phyloP scores from a whole-genome alignment of 495 filamentous ascomycete species.

The Lasiosphaeria hispida region DNA sequence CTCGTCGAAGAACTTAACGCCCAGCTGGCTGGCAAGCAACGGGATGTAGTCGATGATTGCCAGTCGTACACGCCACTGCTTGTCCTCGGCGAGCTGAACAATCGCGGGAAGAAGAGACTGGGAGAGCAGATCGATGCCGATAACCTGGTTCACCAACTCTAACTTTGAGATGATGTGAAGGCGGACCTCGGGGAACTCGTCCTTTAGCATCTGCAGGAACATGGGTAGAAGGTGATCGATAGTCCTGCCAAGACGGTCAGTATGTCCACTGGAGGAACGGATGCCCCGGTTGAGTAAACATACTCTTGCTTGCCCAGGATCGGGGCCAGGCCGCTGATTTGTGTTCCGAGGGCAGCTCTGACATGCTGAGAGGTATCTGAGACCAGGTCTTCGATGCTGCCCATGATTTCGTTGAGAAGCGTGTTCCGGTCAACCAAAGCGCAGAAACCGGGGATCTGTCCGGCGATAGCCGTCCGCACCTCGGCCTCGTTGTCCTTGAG shows the following conservation, averaged over 20 bases:
- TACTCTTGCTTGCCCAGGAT: constrained; percentile 98
- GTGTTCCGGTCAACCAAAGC: constrained; percentile 78
- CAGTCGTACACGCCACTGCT: constrained; percentile 97
- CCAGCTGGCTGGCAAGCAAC: constrained; percentile 89
- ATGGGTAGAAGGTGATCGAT: constrained; percentile 96
- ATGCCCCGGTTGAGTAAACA: constrained; percentile 42
- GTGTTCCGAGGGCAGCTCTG: constrained; percentile 88
- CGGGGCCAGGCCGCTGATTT: constrained; percentile 94
- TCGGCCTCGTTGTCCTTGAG: constrained; percentile 97
- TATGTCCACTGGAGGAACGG: neutral
- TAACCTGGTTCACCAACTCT: constrained; percentile 96
- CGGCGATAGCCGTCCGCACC: constrained; percentile 93
- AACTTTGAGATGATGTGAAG: constrained; percentile 98
- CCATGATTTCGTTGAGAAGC: constrained; percentile 95
- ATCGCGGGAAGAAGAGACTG: constrained; percentile 98
- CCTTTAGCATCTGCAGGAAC: constrained; percentile 99
- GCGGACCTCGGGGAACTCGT: constrained; percentile 96
- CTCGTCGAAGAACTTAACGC: constrained; percentile 97
- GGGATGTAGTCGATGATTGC: constrained; percentile 99
- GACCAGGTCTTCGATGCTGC: constrained; percentile 90
- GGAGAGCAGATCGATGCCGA: constrained; percentile 94
- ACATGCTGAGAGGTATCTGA: constrained; percentile 96
- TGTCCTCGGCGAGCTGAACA: constrained; percentile 95
- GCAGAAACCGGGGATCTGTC: constrained; percentile 98
- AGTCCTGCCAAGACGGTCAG: constrained; percentile 56